phyloP scores from a whole-genome alignment of 75 land plant species.

The Pseudotsuga menziesii region DNA sequence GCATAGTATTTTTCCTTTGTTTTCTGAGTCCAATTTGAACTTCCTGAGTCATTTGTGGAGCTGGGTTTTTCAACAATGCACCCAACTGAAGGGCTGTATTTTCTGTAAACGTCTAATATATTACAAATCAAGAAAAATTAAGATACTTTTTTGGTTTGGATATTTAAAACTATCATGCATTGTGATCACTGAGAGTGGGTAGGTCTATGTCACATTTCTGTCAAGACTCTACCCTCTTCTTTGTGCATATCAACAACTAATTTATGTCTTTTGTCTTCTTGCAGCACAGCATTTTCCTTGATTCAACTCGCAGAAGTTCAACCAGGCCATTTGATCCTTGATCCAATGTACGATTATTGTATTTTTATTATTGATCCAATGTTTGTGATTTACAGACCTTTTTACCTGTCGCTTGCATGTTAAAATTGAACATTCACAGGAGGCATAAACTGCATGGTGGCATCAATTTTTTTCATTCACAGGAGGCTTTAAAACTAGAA shows the following conservation, averaged over 20 bases:
- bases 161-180: background rate
- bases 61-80: no score
- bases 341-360: slow-evolving; percentile 32
- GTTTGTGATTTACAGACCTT: background rate
- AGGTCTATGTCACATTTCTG: background rate
- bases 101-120: background rate
- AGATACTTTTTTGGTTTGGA: background rate
- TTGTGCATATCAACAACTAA: background rate
- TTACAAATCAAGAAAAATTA: background rate
- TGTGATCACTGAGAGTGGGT: background rate
- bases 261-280: background rate
- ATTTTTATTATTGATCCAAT: background rate
- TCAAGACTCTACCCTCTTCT: background rate
- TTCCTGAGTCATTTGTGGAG: no score
- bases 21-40: no score
- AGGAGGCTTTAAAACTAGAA: no score
- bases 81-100: no score
- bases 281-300: slow-evolving; percentile 47
- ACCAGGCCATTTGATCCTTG: slow-evolving; percentile 35
- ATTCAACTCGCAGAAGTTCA: slow-evolving; percentile 35
- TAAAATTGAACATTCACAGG: background rate
- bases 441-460: no score
- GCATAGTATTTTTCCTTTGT: no score
- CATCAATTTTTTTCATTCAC: no score
- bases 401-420: background rate